Conservation (phyloP, 352 stramenopile genomes). For the Phytophthora cactorum region DNA sequence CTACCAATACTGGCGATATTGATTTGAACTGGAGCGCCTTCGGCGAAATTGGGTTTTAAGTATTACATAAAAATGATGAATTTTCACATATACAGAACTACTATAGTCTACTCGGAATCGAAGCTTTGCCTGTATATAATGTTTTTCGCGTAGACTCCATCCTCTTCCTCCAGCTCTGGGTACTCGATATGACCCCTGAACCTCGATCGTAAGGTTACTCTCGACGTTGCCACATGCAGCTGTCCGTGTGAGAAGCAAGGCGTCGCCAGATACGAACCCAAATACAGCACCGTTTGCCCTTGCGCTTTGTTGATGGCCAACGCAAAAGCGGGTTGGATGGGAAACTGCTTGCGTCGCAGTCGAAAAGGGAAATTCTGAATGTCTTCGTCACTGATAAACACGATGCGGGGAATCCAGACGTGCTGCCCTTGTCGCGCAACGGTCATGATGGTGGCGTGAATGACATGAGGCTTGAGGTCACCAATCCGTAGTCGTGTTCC, state of each 20-base stretch:
- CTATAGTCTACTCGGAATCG: background rate
- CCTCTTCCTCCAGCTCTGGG: background rate
- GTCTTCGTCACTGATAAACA: background rate
- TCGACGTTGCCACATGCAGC: background rate
- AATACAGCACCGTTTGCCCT: background rate
- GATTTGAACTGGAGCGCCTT: too few species aligned
- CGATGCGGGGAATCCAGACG: background rate
- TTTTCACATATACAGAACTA: background rate
- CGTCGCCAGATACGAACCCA: background rate
- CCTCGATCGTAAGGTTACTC: background rate
- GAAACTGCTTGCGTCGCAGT: background rate
- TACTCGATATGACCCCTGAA: background rate
- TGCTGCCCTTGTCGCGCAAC: background rate
- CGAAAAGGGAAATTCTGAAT: background rate
- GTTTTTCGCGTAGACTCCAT: background rate
- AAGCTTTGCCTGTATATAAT: background rate
- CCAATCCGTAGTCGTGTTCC: background rate
- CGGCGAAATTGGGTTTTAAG: background rate
- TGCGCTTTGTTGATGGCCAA: background rate
- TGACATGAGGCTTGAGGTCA: background rate
- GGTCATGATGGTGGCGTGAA: background rate
- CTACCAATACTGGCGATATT: too few species aligned
- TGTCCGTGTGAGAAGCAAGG: background rate
- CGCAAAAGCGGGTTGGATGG: background rate
- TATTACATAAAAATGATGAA: background rate